Base-by-base conservation (phyloP, 1,284 basidiomycete species). In the Ustilago xerochloae region DNA sequence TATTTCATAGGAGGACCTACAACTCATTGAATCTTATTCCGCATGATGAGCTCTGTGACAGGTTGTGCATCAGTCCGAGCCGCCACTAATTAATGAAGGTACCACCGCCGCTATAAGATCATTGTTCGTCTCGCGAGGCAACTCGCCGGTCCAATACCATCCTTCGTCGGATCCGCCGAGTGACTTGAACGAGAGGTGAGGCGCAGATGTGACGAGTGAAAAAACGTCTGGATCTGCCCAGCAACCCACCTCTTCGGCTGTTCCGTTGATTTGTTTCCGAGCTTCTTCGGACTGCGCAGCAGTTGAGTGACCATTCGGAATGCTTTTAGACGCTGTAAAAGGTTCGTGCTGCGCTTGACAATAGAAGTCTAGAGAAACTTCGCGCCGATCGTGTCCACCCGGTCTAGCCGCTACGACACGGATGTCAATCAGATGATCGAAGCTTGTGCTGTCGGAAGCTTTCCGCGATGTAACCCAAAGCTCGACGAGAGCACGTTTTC, bases 201-300 rank as follows among this genome's bases (percentile, higher is more conserved):
- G 61, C 48, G 61, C 61, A 28, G 43, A 28, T 7, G 33, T 13
- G 24, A 69, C 57, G 15, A 69, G 66, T 20, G 51, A 58, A 39
- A 69, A 69, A n/a, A 69, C 52, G 33, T 69, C 66, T 6, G 66
- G 47, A 56, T 69, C 66, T 15, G 66, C 66, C 56, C 63, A 71
- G 35, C 63, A 65, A 20, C 68, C 68, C 5, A 71, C 58, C 15
- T 66, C 63, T 3, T 45, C 48, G 16, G 45, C 39, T 22, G n/a
- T 22, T 45, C 13, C 12, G 1, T 41, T 7, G 28, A 13, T 22
- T n/a, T 16, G 6, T 8, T n/a, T 26, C 35, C 36, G 33, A n/a
- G 20, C 10, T 59, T 12, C n/a, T 1, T 33, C 36, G 18, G 56
- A 20, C 12, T 29, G 28, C n/a, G 47, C 45, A n/a, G 12, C 15